Evolutionary conservation across 129 eudicot species (phyloP).

Genomic region (Silybum marianum): DNA sequence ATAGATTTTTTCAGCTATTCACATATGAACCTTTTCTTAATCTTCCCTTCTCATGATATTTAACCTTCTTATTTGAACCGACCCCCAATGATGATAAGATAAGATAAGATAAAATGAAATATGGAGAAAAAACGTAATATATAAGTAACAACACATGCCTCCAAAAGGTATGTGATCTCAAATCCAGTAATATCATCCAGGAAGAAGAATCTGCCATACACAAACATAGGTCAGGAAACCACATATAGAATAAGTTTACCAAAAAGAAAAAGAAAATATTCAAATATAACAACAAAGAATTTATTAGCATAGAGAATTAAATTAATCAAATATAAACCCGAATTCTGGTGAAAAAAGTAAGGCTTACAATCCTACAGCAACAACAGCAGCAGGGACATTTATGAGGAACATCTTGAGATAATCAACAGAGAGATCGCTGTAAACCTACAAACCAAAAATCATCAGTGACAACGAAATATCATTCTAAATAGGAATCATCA

Average conservation of each 20-base stretch:
- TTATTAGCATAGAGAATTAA: not conserved
- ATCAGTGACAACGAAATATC: not conserved
- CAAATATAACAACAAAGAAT: not conserved
- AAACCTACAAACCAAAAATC: slow-evolving; percentile 61
- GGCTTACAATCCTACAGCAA: slow-evolving; percentile 90
- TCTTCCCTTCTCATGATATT: not conserved
- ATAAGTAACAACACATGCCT: slow-evolving; percentile 49
- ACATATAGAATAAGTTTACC: not conserved
- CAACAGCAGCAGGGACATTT: slow-evolving; percentile 92
- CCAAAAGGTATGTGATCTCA: slow-evolving; percentile 86
- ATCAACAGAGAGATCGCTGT: slow-evolving; percentile 87
- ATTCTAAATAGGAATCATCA: not conserved
- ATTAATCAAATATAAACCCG: not conserved
- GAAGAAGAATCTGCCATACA: slow-evolving; percentile 74
- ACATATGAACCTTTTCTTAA: not conserved
- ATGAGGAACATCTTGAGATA: slow-evolving; percentile 95
- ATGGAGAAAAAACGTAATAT: not conserved
- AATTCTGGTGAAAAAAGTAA: not conserved
- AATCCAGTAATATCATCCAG: slow-evolving; percentile 97
- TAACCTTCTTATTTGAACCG: not conserved
- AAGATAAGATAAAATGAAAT: not conserved
- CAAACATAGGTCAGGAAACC: slow-evolving; percentile 17
- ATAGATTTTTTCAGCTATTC: not conserved
- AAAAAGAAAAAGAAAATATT: not conserved
- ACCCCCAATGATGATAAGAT: not conserved